Evolutionary conservation across 176 grass and related monocot species (phyloP).

Genomic region (Ananas comosus): DNA sequence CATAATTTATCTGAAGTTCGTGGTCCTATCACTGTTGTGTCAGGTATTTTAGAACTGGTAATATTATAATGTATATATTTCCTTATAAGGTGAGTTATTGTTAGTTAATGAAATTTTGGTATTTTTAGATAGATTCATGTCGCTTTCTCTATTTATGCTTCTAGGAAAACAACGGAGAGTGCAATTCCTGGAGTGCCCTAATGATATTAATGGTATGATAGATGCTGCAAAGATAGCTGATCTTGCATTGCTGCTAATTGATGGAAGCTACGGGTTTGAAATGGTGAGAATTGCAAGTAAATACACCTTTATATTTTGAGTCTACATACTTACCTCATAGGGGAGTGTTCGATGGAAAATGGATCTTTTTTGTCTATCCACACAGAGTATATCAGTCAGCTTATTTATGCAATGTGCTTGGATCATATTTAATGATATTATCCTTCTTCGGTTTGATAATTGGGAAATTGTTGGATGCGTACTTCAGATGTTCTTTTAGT

Average conservation of each 20-base stretch:
- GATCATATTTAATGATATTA: too few species aligned
- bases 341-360: too few species aligned
- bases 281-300: constrained; percentile 57
- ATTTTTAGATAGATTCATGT: background rate
- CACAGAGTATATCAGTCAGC: background rate
- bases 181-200: constrained; percentile 92
- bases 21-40: constrained; percentile 92
- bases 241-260: constrained; percentile 83
- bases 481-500: too few species aligned
- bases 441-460: too few species aligned
- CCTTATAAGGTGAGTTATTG: background rate
- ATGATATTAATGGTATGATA: constrained; percentile 97
- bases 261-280: constrained; percentile 98
- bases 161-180: constrained; percentile 84
- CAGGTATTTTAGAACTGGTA: constrained; percentile 35
- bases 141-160: constrained; percentile 14
- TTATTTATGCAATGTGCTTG: background rate
- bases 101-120: too few species aligned
- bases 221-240: constrained; percentile 99
- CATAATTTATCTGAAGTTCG: constrained; percentile 80
- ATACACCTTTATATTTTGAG: constrained; percentile 9
- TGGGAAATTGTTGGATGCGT: background rate
- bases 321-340: background rate
- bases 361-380: background rate
- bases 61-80: background rate